Percentiles rank a stretch among this genome's conserved stretches.
Conservation (phyloP, 352 stramenopile species). For the Globisporangium acanthophoron region DNA sequence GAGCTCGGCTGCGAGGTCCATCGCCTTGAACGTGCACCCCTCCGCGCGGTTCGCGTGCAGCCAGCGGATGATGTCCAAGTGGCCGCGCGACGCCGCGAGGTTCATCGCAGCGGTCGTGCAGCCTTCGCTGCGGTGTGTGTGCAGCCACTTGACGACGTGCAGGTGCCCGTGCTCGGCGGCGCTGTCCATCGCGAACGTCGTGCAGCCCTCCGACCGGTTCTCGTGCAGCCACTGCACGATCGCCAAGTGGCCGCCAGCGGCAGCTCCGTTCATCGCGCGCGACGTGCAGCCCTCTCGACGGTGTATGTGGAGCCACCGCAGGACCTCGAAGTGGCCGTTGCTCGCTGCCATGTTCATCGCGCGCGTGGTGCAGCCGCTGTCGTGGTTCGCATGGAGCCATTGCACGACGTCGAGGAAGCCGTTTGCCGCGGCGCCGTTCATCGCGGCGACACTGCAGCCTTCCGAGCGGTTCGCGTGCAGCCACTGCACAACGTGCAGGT, state of each 20-base stretch:
- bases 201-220: not conserved
- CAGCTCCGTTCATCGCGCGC: not conserved
- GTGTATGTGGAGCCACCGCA: constrained; percentile 5
- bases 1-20: not conserved
- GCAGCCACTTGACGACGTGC: not conserved
- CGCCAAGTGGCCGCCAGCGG: not conserved
- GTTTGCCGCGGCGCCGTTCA: not conserved
- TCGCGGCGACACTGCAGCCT: constrained; percentile 4
- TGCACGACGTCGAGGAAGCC: constrained; percentile 1
- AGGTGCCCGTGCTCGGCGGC: not conserved
- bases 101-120: constrained; percentile 1
- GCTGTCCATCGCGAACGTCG: constrained; percentile 1
- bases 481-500: constrained; percentile 10
- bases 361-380: not conserved
- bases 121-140: not conserved
- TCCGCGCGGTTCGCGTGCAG: constrained; percentile 1
- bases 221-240: not conserved
- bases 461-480: constrained; percentile 2
- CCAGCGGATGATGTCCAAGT: not conserved
- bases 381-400: constrained; percentile 4
- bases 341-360: not conserved
- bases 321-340: constrained; percentile 1
- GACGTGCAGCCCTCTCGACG: constrained; percentile 1
- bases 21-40: not conserved
- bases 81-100: not conserved